These are phyloP conservation scores for Eleusine coracana DNA, from an alignment of 176 grass and related monocot species.

Conservation along the genomic window DNA sequence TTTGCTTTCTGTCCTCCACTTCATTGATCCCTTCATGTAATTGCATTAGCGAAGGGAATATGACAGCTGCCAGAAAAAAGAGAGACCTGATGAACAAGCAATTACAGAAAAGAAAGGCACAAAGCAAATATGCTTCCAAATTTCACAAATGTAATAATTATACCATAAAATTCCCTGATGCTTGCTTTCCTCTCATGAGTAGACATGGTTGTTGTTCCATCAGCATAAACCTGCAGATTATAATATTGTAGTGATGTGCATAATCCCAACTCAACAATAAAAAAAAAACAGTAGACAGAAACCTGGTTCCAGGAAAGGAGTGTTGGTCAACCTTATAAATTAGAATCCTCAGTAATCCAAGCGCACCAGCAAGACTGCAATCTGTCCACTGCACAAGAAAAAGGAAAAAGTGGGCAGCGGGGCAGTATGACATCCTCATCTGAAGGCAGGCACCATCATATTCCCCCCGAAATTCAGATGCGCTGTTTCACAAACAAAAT, in stretches of 20 bases:
- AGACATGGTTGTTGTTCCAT: constrained; percentile 92
- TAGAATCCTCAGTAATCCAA: constrained; percentile 86
- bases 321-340: constrained; percentile 70
- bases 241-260: neutral
- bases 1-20: constrained; percentile 84
- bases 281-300: constrained; percentile 22
- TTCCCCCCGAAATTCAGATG: constrained; percentile 81
- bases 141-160: neutral
- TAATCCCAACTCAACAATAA: constrained; percentile 18
- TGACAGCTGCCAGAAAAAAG: constrained; percentile 59
- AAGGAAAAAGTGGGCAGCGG: constrained; percentile 88
- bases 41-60: constrained; percentile 90
- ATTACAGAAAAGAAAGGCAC: constrained; percentile 20
- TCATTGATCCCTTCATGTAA: constrained; percentile 79
- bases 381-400: constrained; percentile 91
- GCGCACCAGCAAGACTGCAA: constrained; percentile 81
- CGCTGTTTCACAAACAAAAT: constrained; percentile 52
- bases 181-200: constrained; percentile 92
- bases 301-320: neutral
- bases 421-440: constrained; percentile 92
- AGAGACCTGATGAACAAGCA: constrained; percentile 33
- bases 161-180: constrained; percentile 94
- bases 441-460: constrained; percentile 89
- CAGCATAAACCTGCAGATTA: constrained; percentile 73
- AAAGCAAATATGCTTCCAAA: neutral